Evolutionary conservation across 495 filamentous ascomycete genomes (phyloP), one percentile per base, ranked within the genome.

Genomic region (Letharia columbiana): DNA sequence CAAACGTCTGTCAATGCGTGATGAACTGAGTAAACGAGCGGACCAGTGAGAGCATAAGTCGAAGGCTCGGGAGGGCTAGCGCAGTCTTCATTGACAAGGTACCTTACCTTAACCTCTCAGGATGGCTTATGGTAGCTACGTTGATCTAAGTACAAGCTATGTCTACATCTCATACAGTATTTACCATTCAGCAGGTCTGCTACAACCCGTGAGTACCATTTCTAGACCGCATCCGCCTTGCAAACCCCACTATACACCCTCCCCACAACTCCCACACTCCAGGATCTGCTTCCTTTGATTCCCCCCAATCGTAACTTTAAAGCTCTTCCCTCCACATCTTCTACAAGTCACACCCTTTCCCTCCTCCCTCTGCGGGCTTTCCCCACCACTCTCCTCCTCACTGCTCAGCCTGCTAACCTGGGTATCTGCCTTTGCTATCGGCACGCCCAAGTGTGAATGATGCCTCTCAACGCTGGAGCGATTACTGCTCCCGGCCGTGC

Each of bases 181-280:
- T 31, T 10, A 23, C 3, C 11, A 13, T 52, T n/a, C 49, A 31
- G 23, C 49, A 52, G 13, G 6, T 49, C n/a, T 49, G n/a, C n/a
- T 3, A 23, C n/a, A 9, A 23, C 9, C 47, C 47, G 9, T 31
- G 17, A 31, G 9, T 0, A 31, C 23, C 10, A 10, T 17, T 10
- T 18, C 44, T 10, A 58, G 9, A 57, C n/a, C 0, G 50, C 37
- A 64, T 20, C 7, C 37, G 44, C n/a, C 45, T 18, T 18, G 23
- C 42, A 39, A 41, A 62, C 18, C 45, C n/a, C 54, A 28, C 64
- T 63, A 67, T 33, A 65, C 58, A 42, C 52, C 66, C 60, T 67
- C 58, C 50, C 75, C 76, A 74, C 83, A 87, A 18, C 71, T 76
- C 50, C 76, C 77, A 72, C 84, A 87, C 40, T 83, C 80, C 71